Evolutionary conservation across 805 yeast species (phyloP).

Genomic region (Yarrowia sp.): DNA sequence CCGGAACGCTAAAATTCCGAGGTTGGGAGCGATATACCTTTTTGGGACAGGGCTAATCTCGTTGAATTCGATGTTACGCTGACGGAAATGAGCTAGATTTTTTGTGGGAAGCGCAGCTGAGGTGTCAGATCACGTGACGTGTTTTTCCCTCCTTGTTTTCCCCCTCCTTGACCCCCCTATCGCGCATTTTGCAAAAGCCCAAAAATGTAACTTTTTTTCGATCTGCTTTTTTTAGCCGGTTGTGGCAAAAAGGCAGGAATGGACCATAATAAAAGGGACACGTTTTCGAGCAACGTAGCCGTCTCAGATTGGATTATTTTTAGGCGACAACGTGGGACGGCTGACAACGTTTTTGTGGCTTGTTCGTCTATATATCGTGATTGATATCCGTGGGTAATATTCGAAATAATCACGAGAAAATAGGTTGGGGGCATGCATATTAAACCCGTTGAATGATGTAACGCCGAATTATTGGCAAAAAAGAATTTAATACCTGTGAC

Average conservation of each 20-base stretch:
- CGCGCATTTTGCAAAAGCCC: not conserved
- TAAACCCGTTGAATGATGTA: not conserved
- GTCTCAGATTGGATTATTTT: too few relatives aligned
- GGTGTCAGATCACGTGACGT: too few relatives aligned
- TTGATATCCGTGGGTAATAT: too few relatives aligned
- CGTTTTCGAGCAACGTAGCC: not conserved
- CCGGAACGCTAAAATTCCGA: not conserved
- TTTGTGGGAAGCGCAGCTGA: too few relatives aligned
- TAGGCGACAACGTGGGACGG: too few relatives aligned
- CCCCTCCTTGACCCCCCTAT: not conserved
- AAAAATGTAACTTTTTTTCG: not conserved
- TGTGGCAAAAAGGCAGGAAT: not conserved
- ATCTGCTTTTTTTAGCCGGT: not conserved
- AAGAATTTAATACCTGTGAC: too few relatives aligned
- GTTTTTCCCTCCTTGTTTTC: too few relatives aligned
- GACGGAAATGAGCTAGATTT: not conserved
- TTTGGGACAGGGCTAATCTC: not conserved
- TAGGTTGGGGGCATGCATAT: not conserved
- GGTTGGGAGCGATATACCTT: slow-evolving; percentile 3
- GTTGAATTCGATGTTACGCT: not conserved
- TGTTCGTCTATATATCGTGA: too few relatives aligned
- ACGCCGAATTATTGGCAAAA: too few relatives aligned
- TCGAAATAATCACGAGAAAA: not conserved
- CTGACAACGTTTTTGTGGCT: too few relatives aligned
- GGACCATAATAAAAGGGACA: not conserved